Evolutionary conservation across 1,139 yeast species (phyloP).

Genomic region (Suhomyces yuchorum): DNA sequence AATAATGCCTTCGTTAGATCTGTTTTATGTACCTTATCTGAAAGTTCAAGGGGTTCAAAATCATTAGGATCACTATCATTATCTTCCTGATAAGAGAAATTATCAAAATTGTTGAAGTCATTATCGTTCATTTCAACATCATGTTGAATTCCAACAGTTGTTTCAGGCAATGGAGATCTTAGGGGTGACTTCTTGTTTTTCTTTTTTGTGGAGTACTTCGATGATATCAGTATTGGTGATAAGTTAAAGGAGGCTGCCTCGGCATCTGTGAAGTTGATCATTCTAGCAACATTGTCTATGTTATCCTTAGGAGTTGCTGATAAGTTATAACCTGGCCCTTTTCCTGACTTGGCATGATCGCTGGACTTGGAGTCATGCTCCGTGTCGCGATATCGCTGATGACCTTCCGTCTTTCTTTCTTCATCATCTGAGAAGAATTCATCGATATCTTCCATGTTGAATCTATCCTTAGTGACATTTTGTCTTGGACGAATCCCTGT

Average conservation of each 20-base stretch:
- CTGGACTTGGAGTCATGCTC: background rate
- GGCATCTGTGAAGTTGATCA: constrained; percentile 42
- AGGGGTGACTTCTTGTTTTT: constrained; percentile 36
- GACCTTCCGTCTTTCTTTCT: constrained; percentile 20
- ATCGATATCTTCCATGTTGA: constrained; percentile 78
- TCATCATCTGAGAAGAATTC: constrained; percentile 66
- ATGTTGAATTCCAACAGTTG: constrained; percentile 7
- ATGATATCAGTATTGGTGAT: constrained; percentile 31
- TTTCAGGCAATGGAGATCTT: constrained; percentile 36
- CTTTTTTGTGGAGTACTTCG: constrained; percentile 20
- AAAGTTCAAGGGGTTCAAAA: constrained; percentile 8
- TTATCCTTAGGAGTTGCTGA: constrained; percentile 19
- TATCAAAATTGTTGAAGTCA: constrained; percentile 15
- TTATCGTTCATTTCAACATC: constrained; percentile 7
- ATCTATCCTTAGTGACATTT: constrained; percentile 59
- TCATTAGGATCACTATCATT: constrained; percentile 17
- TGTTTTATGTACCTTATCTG: background rate
- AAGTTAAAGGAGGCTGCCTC: constrained; percentile 40
- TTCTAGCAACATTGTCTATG: constrained; percentile 34
- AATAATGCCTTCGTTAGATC: background rate
- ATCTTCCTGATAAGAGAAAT: background rate
- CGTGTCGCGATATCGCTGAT: background rate
- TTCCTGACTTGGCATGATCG: background rate
- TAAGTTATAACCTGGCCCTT: constrained; percentile 4
- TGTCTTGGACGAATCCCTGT: constrained; percentile 58